Evolutionary conservation across 106 monocot species (phyloP), one percentile per base, ranked within the genome.

Genomic region (Acanthochlamys bracteata): DNA sequence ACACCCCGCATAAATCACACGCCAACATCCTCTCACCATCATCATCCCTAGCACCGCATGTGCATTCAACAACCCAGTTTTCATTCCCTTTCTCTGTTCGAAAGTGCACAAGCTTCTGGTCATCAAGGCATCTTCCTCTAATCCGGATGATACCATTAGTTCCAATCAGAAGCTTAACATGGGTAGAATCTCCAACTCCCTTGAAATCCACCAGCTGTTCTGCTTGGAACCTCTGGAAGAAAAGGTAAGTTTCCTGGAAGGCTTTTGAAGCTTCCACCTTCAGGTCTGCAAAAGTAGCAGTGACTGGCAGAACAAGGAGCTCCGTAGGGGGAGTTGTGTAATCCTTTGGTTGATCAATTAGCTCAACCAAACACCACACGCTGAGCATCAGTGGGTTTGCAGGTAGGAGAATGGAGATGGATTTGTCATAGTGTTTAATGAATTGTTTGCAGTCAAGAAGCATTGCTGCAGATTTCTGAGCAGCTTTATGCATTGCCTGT

Each of bases 1-100:
- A 95, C 46, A 90, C 86, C 7, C 82, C 84, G 64, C 90, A 95
- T 0, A 25, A 42, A 61, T 90, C 90, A 66, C 90, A 95, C 1
- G 87, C 79, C 42, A 95, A 0, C 94, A 95, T 95, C 46, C 94
- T 79, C 66, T 95, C 86, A 11, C 94, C 90, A 46, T 95, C 94
- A 41, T 95, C 94, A 24, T 95, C 94, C 43, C 65, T 75, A 14
- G 94, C 84, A 9, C 95, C 90, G 66, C 95, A 95, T 12, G 42
- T 2, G 49, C 90, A 95, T 6, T 95, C 80, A 17, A 95, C 90
- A 10, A 57, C 80, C 90, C 95, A 95, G 22, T 69, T 87, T 25
- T 86, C 94, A 8, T 39, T 42, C 7, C 95, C 95, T 41, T 79
- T 73, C 72, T 95, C 95, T 82, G 76, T 82, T 27, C 80, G 64